Evolutionary conservation across 768 basidiomycete genomes (phyloP).

Genomic region (Rickenella mellea): DNA sequence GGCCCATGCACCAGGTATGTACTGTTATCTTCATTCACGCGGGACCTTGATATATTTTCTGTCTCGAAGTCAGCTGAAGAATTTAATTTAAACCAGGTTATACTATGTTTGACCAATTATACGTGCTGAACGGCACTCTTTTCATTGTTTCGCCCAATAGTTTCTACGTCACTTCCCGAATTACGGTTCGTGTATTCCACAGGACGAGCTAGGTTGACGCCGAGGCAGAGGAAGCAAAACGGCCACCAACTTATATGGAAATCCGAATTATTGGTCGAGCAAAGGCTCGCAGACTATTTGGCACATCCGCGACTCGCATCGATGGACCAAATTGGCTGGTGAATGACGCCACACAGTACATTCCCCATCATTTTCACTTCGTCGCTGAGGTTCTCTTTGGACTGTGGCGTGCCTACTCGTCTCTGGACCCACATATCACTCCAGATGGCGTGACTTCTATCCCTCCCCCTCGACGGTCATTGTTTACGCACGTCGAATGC

Average conservation of each 20-base stretch:
- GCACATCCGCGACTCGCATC: constrained; percentile 56
- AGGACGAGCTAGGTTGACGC: constrained; percentile 46
- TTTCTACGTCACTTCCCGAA: constrained; percentile 56
- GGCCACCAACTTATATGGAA: constrained; percentile 70
- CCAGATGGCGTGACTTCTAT: constrained; percentile 59
- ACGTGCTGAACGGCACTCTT: constrained; percentile 70
- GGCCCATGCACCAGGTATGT: constrained; percentile 66
- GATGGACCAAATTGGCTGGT: constrained; percentile 71
- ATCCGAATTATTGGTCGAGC: constrained; percentile 65
- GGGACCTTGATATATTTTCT: no score
- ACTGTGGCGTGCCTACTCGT: constrained; percentile 84
- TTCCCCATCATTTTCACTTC: constrained; percentile 93
- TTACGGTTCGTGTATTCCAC: constrained; percentile 64
- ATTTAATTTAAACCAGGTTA: constrained; percentile 45
- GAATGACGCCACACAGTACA: constrained; percentile 82
- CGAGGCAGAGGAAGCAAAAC: constrained; percentile 43
- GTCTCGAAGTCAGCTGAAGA: not conserved
- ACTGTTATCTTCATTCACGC: no score
- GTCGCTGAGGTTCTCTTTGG: constrained; percentile 88
- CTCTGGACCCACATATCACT: constrained; percentile 63
- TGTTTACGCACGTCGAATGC: constrained; percentile 70
- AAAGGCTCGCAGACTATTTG: constrained; percentile 63
- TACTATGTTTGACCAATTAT: constrained; percentile 83
- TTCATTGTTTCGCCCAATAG: constrained; percentile 73
- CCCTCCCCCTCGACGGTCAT: constrained; percentile 61